phyloP scores from a whole-genome alignment of 1,284 basidiomycete genomes.

The Apiotrichum brassicae region DNA sequence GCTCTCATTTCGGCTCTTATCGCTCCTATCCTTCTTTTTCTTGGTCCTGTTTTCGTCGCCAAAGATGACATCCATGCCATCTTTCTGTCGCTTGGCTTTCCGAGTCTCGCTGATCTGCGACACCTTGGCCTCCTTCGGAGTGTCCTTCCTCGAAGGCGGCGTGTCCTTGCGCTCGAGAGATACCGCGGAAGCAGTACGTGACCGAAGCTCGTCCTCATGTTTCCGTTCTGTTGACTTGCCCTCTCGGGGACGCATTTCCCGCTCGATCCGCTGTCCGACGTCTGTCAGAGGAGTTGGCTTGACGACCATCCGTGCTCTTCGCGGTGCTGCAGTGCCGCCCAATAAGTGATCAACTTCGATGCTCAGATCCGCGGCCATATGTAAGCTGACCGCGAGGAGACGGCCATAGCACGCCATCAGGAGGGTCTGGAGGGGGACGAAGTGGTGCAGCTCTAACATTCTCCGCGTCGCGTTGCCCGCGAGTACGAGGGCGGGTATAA shows the following conservation, averaged over 20 bases:
- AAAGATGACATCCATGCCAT: slow-evolving; percentile 41
- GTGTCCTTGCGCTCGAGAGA: too few relatives aligned
- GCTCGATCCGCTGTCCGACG: slow-evolving; percentile 13
- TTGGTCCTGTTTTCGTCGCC: slow-evolving; percentile 2
- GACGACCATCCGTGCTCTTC: too few relatives aligned
- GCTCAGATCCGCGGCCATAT: too few relatives aligned
- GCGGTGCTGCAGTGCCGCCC: too few relatives aligned
- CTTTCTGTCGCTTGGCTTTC: slow-evolving; percentile 21
- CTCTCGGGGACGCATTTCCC: too few relatives aligned
- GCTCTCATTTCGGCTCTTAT: too few relatives aligned
- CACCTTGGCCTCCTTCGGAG: too few relatives aligned
- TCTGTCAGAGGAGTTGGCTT: too few relatives aligned
- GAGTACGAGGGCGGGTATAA: slow-evolving; percentile 9
- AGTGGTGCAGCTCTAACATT: slow-evolving; percentile 26
- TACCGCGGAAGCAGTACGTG: too few relatives aligned
- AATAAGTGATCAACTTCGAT: too few relatives aligned
- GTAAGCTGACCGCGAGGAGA: slow-evolving; percentile 28
- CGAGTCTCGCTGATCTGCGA: slow-evolving; percentile 1
- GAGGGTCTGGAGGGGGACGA: slow-evolving; percentile 36
- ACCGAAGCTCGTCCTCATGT: too few relatives aligned
- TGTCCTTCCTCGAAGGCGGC: too few relatives aligned
- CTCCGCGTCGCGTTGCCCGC: slow-evolving; percentile 9
- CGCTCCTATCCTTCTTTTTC: neutral
- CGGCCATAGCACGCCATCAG: slow-evolving; percentile 30
- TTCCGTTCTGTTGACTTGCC: neutral